Conservation (phyloP, 1,284 basidiomycete species). For the Puccinia brachypodii region DNA sequence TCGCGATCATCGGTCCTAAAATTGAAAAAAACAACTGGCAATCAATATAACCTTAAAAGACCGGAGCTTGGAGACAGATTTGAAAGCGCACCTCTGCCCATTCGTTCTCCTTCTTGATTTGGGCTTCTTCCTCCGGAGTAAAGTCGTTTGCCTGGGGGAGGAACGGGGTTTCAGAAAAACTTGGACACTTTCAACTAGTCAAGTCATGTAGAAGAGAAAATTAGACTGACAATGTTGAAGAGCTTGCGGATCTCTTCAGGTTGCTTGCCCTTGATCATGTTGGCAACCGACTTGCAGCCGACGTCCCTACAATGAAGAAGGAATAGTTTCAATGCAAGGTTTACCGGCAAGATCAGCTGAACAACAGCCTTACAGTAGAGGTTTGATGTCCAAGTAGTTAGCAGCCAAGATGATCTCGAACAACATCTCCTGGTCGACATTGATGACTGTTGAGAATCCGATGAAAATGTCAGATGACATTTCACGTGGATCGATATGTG, state of each 20-base stretch:
- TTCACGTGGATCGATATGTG: not conserved
- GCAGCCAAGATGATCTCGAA: conserved; percentile 99
- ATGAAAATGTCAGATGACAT: not conserved
- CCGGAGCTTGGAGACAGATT: not conserved
- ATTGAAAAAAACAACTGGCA: not conserved
- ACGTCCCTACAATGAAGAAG: conserved; percentile 70
- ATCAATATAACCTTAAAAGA: not conserved
- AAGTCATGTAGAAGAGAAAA: not conserved
- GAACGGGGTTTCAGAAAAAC: not conserved
- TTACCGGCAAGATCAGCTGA: not conserved
- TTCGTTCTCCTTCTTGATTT: conserved; percentile 99
- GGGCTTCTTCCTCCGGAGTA: conserved; percentile 98
- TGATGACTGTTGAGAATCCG: conserved; percentile 39
- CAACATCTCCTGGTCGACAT: conserved; percentile 64
- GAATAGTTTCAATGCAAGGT: not conserved
- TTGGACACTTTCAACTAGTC: not conserved
- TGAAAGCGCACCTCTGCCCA: conserved; percentile 61
- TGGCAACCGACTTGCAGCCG: conserved; percentile 99
- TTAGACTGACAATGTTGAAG: conserved; percentile 67
- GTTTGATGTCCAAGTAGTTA: conserved; percentile 99
- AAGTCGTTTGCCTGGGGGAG: conserved; percentile 74
- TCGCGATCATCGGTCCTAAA: conserved; percentile 13
- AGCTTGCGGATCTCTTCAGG: conserved; percentile 93
- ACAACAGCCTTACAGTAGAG: conserved; percentile 73
- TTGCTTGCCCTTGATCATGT: conserved; percentile 99